phyloP scores from a whole-genome alignment of 768 basidiomycete genomes.

The Kwoniella heveanensis region DNA sequence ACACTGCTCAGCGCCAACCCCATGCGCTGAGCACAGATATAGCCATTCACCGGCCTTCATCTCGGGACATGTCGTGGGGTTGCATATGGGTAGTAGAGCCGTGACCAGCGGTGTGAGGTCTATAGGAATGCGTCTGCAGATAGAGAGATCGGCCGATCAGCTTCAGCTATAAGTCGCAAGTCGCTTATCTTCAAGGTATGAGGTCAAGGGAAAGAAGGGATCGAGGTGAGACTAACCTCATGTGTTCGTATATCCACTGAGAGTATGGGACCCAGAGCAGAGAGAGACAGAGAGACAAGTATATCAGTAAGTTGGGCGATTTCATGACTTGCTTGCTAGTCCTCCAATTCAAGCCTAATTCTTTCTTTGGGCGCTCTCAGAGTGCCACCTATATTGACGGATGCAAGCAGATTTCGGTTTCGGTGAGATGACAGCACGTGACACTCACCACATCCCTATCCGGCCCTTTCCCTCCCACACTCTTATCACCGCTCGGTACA shows the following conservation, averaged over 20 bases:
- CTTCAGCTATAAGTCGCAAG: too few species aligned
- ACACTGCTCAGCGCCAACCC: conserved; percentile 66
- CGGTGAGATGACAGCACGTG: too few species aligned
- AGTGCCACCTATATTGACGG: too few species aligned
- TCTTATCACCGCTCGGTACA: conserved; percentile 62
- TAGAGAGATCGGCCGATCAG: not conserved
- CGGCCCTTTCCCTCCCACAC: conserved; percentile 42
- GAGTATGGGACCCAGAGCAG: too few species aligned
- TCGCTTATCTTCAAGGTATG: too few species aligned
- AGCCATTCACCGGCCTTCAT: conserved; percentile 99
- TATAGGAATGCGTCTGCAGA: conserved; percentile 52
- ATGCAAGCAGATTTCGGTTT: too few species aligned
- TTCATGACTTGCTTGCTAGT: too few species aligned
- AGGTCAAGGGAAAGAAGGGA: too few species aligned
- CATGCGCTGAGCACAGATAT: conserved; percentile 93
- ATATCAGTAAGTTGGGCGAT: too few species aligned
- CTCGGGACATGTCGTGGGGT: conserved; percentile 80
- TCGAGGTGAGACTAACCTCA: conserved; percentile 40
- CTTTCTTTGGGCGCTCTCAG: too few species aligned
- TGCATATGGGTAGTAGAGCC: conserved; percentile 61
- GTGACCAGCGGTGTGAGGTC: conserved; percentile 54
- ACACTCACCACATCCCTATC: conserved; percentile 56
- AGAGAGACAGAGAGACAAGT: too few species aligned
- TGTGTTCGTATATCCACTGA: conserved; percentile 58
- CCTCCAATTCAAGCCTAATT: too few species aligned